Base-by-base conservation (phyloP, 2,329 filamentous ascomycete species). In the Aspergillus spinulosporus region DNA sequence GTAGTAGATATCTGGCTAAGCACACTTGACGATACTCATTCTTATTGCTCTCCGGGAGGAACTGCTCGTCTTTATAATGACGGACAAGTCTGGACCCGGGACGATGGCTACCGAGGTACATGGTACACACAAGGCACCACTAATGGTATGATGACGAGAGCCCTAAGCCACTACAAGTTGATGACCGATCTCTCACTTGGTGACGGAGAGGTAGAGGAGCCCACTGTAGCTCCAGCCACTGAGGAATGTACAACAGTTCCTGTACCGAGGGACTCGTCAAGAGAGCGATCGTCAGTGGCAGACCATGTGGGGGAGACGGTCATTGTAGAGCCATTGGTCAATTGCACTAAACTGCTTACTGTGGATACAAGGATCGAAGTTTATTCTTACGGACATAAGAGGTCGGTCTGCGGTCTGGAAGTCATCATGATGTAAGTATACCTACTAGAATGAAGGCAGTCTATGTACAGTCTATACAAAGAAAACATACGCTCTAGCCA, bases 401-500 rank as follows among this genome's bases (percentile, higher is more conserved):
- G 21, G 21, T 21, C 11, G n/a, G 34, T 37, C 34, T 12, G 6
- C 34, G n/a, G n/a, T 37, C 7, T 12, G n/a, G 8, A 37, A 37
- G 34, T 37, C 34, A 37, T 37, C 34, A 37, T 37, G 34, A 37
- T 37, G 34, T 37, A 37, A 37, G 11, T 37, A 4, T 12, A 37
- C 34, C 21, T 21, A 21, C 21, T 21, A 21, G 21, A 21, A 21
- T 21, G 21, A 21, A 21, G 21, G 21, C 21, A 21, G 21, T 21
- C 21, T 21, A 21, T 21, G 21, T 21, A 21, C 21, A 21, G 21
- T 21, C 21, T 21, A 21, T 21, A 21, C 21, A 21, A 21, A 21
- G 21, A 21, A 21, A 21, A 21, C 21, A 21, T 21, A 21, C 21
- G 21, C 21, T 21, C 21, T 40, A 31, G 21, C 83, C 80, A 60